These are phyloP conservation scores for Plasmodium sp. DNA, from an alignment of 169 alveolate species.

Conservation along the genomic window DNA sequence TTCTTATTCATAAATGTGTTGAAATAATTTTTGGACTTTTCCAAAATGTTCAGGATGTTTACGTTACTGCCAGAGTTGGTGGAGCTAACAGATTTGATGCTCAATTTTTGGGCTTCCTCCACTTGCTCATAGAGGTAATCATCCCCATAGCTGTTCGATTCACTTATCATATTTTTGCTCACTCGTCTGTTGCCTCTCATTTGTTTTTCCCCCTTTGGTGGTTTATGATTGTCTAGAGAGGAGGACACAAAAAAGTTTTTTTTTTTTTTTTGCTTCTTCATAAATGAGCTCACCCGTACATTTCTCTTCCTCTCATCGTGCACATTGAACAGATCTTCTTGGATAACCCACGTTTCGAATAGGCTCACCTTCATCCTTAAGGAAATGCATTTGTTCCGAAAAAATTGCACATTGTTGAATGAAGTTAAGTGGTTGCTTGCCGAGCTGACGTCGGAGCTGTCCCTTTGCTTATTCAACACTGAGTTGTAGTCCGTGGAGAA, in stretches of 20 bases:
- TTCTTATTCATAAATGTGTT: constrained; percentile 52
- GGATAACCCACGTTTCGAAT: constrained; percentile 52
- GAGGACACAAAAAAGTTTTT: background rate
- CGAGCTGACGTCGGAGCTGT: background rate
- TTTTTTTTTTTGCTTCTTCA: constrained; percentile 1
- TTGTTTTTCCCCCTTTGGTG: background rate
- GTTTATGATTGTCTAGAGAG: background rate
- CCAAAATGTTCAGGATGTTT: constrained; percentile 33
- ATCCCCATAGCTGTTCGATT: background rate
- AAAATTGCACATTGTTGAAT: background rate
- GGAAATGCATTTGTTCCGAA: background rate
- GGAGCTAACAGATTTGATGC: constrained; percentile 43
- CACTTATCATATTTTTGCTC: background rate
- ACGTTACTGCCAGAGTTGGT: constrained; percentile 30
- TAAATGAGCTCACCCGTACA: constrained; percentile 9
- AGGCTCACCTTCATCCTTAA: constrained; percentile 14
- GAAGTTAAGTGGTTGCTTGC: background rate
- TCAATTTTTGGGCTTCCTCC: background rate
- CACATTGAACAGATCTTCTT: constrained; percentile 22
- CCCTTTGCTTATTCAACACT: background rate
- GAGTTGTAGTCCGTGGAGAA: background rate
- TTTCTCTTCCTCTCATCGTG: background rate
- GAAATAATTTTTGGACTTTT: constrained; percentile 7
- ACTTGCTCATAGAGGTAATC: background rate
- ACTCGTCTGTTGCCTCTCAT: background rate